Base-by-base conservation (phyloP, 164 flowering plant genomes). In the Euptelea pleiosperma region DNA sequence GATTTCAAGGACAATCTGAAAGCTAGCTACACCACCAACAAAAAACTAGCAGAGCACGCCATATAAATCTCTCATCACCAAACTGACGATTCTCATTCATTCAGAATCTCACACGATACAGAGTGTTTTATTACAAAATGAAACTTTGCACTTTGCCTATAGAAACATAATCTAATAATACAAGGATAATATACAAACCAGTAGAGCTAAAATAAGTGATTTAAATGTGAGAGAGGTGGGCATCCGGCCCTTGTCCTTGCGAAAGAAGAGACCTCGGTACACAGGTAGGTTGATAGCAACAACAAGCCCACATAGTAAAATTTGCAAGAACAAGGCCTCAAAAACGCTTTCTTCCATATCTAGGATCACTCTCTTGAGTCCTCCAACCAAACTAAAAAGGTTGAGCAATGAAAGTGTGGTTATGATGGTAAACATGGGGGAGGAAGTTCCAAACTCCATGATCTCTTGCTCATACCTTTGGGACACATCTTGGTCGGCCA, bases 391-490 rank as follows among this genome's bases (percentile, higher is more conserved):
- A 52, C 84, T 73, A 10, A 76, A 52, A 26, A 83, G 50, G 58
- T 87, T 87, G 35, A 83, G 45, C 75, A 84, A 28, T 12, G 90
- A 84, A 30, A 87, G 34, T 4, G 85, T 75, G 22, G 92, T 51
- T 33, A 87, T 15, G 2, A 84, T 52, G 45, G 68, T 66, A 52
- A 85, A 75, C 81, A 85, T 78, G 1, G 85, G 79, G 18, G 84
- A n/a, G n/a, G n/a, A 33, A 10, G 66, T 47, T 41, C 96, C 87
- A 52, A 90, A 90, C 60, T 87, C 93, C 77, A 90, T 81, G 9
- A 73, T 67, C 61, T 86, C 97, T 42, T 69, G 33, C 42, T 79
- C 72, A 39, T 81, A 85, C 59, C 91, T 58, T 48, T 66, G 28
- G 0, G 58, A 34, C 0, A 70, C 82, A 15, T 82, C 93, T 18